Evolutionary conservation across 75 land plant species (phyloP), one percentile per base, ranked within the genome.

Genomic region (Chamaecyparis obtusa): DNA sequence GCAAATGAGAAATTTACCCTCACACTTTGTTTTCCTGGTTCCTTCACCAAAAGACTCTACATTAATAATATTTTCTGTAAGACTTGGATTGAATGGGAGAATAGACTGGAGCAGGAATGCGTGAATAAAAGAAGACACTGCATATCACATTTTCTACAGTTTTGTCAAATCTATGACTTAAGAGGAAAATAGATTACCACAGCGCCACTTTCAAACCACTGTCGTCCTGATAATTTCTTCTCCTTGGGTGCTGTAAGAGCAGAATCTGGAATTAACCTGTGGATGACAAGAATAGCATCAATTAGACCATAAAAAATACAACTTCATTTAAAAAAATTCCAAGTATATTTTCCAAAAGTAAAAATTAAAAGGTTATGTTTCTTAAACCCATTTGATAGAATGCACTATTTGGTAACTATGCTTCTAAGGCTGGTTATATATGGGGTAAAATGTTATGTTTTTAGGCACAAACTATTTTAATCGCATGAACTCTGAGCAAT

Each of bases 211-310:
- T 97, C 96, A 93, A 97, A 98, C 96, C 96, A 98, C 54, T 95
- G 95, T 30, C 99, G 89, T n/a, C 99, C 99, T 13, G 92, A 87
- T 43, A 92, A 90, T 85, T 90, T 94, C 90, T 97, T 96, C 88
- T 98, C 99, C 88, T 97, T 98, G 11, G 99, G 87, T 32, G 94
- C 94, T 21, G 92, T 85, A 80, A 98, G 93, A 24, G 92, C 99
- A 51, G 97, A 88, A 51, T 98, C 99, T 39, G 99, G 97, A 94
- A 98, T 95, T 44, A 96, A 69, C 92, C 99, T 97, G 90, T 55
- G 85, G 72, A 10, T 8, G 51, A 69, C 2, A 21, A 43, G 17
- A 60, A 6, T 11, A 24, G 14, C 43, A 74, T 33, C 33, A 74
- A 74, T 36, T 86, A 41, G 39, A 27, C 46, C 49, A 46, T 80